Evolutionary conservation across 257 asterid genomes (phyloP).

Genomic region (Solanum lignicaule): DNA sequence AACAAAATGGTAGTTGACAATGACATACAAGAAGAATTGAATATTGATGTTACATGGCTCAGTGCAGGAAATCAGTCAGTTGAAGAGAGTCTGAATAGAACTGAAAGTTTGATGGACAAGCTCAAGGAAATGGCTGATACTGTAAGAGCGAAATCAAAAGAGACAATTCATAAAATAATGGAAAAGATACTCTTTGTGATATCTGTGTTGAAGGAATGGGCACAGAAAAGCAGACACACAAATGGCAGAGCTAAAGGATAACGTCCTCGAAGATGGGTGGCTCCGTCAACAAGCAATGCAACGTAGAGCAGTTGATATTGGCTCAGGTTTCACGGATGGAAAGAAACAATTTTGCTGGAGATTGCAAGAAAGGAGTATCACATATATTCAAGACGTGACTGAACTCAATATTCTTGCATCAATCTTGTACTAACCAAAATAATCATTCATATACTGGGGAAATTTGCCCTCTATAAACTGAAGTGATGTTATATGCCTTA

Average conservation of each 20-base stretch:
- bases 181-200: conserved; percentile 36
- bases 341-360: conserved; percentile 54
- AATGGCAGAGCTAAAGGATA: conserved; percentile 42
- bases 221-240: conserved; percentile 2
- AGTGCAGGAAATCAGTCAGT: conserved; percentile 48
- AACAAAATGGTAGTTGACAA: conserved; percentile 69
- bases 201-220: conserved; percentile 34
- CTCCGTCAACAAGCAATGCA: conserved; percentile 34
- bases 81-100: conserved; percentile 53
- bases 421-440: background rate
- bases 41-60: conserved; percentile 55
- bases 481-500: background rate
- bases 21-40: conserved; percentile 69
- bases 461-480: background rate
- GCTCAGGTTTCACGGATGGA: conserved; percentile 41
- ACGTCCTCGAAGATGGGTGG: conserved; percentile 20
- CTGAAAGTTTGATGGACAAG: conserved; percentile 54
- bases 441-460: background rate
- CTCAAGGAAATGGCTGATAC: conserved; percentile 54
- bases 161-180: conserved; percentile 42
- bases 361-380: conserved; percentile 71
- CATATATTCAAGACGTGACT: conserved; percentile 69
- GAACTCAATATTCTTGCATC: background rate
- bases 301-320: conserved; percentile 22
- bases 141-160: conserved; percentile 54